Conservation (phyloP, 179 eudicot species). For the Beta macrorhiza region DNA sequence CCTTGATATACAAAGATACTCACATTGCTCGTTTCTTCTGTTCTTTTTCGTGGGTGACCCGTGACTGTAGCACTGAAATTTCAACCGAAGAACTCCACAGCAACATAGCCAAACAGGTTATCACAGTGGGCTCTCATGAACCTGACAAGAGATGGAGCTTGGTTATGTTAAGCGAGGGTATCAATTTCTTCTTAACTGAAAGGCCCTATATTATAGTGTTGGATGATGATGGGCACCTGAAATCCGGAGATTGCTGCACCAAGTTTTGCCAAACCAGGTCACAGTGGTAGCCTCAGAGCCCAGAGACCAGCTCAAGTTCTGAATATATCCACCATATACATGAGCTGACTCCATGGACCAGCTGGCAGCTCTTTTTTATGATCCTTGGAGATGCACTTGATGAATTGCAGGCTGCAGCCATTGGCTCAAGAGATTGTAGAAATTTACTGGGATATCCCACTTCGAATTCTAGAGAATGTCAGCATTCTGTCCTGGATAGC, state of each 20-base stretch:
- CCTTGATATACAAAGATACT: not conserved
- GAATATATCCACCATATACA: not conserved
- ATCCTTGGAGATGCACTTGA: not conserved
- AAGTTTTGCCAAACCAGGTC: not conserved
- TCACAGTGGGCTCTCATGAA: not conserved
- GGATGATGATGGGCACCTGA: not conserved
- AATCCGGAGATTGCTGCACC: not conserved
- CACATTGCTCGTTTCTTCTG: not conserved
- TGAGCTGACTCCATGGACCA: not conserved
- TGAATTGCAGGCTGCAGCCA: not conserved
- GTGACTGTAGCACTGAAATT: not conserved
- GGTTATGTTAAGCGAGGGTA: not conserved
- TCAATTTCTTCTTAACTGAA: not conserved
- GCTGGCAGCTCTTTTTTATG: not conserved
- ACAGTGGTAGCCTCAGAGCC: not conserved
- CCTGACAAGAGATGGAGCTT: not conserved
- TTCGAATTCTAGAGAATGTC: not conserved
- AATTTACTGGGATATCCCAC: not conserved
- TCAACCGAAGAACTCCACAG: not conserved
- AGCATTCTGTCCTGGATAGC: not conserved
- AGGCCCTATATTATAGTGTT: not conserved
- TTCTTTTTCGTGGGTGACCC: not conserved
- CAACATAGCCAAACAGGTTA: not conserved
- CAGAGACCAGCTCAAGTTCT: not conserved
- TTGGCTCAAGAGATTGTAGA: not conserved